Evolutionary conservation across 2,329 filamentous ascomycete species (phyloP).

Genomic region (Penicillium oxalicum): DNA sequence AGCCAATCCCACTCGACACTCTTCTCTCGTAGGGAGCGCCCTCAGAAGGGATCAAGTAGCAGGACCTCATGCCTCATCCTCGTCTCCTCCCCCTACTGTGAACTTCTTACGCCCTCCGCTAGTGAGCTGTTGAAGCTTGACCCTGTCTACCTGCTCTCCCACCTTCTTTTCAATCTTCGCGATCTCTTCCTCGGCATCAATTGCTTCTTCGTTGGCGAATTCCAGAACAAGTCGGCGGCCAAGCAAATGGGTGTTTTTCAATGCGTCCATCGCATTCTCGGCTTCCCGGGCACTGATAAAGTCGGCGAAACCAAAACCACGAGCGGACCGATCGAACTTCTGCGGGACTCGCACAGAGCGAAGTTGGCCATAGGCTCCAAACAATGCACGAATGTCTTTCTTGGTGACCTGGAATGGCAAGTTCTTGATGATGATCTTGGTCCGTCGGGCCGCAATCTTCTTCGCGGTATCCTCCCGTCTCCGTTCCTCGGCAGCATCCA

Average conservation of each 20-base stretch:
- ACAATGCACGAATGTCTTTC: slow-evolving; percentile 80
- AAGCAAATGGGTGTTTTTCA: slow-evolving; percentile 88
- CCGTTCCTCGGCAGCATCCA: slow-evolving; percentile 81
- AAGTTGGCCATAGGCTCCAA: slow-evolving; percentile 85
- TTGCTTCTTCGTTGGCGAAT: slow-evolving; percentile 79
- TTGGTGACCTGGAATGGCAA: slow-evolving; percentile 92
- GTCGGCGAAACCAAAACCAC: slow-evolving; percentile 95
- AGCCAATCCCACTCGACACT: slow-evolving; percentile 19
- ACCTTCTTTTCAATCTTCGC: slow-evolving; percentile 96
- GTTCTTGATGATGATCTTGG: slow-evolving; percentile 98
- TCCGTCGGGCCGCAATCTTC: slow-evolving; percentile 68
- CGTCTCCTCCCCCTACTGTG: slow-evolving; percentile 66
- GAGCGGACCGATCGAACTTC: slow-evolving; percentile 82
- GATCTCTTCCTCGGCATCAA: slow-evolving; percentile 93
- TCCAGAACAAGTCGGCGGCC: slow-evolving; percentile 85
- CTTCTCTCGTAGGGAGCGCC: slow-evolving; percentile 27
- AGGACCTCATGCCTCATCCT: slow-evolving; percentile 47
- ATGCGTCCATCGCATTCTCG: slow-evolving; percentile 79
- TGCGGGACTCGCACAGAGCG: slow-evolving; percentile 89
- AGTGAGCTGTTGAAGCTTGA: slow-evolving; percentile 82
- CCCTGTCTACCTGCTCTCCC: slow-evolving; percentile 80
- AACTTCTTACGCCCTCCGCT: slow-evolving; percentile 79
- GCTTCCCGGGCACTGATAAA: slow-evolving; percentile 90
- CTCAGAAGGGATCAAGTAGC: slow-evolving; percentile 14
- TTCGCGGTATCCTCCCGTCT: slow-evolving; percentile 76